phyloP scores from a whole-genome alignment of 176 grass and related monocot genomes.

The Canna indica region DNA sequence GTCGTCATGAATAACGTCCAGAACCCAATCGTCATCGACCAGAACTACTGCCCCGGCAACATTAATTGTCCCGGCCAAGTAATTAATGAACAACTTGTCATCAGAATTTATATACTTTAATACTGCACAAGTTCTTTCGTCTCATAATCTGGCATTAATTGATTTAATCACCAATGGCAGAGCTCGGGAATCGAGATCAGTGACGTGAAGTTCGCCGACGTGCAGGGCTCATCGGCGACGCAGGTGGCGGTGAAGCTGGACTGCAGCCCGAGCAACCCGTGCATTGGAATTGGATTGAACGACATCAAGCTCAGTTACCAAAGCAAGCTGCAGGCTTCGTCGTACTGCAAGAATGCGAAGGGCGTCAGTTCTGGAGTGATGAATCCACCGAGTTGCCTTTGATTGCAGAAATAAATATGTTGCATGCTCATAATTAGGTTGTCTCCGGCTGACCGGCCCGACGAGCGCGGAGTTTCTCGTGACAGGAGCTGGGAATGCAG shows the following conservation, averaged over 20 bases:
- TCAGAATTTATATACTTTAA: too few relatives aligned
- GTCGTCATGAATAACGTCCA: constrained; percentile 34
- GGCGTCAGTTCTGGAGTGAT: constrained; percentile 25
- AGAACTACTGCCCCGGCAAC: constrained; percentile 61
- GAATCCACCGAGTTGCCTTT: constrained; percentile 37
- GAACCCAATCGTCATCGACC: constrained; percentile 53
- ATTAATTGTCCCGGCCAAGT: constrained; percentile 40
- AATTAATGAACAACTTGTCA: too few relatives aligned
- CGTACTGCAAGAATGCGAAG: constrained; percentile 36
- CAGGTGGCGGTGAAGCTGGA: constrained; percentile 45
- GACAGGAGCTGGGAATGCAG: too few relatives aligned
- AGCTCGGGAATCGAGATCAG: constrained; percentile 55
- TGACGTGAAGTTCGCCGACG: constrained; percentile 22
- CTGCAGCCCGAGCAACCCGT: constrained; percentile 45
- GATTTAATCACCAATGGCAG: too few relatives aligned
- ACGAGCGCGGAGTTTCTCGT: too few relatives aligned
- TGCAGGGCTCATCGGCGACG: constrained; percentile 41
- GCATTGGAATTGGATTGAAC: constrained; percentile 32
- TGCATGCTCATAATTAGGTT: too few relatives aligned
- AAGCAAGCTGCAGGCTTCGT: constrained; percentile 19
- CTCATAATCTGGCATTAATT: too few relatives aligned
- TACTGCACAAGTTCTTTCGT: too few relatives aligned
- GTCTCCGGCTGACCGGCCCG: too few relatives aligned
- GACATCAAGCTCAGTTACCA: constrained; percentile 38
- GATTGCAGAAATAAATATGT: too few relatives aligned